Percentiles rank a stretch among this genome's conserved stretches.
phyloP scores from a whole-genome alignment of 2,329 filamentous ascomycete genomes.

The Phaeoacremonium minimum region DNA sequence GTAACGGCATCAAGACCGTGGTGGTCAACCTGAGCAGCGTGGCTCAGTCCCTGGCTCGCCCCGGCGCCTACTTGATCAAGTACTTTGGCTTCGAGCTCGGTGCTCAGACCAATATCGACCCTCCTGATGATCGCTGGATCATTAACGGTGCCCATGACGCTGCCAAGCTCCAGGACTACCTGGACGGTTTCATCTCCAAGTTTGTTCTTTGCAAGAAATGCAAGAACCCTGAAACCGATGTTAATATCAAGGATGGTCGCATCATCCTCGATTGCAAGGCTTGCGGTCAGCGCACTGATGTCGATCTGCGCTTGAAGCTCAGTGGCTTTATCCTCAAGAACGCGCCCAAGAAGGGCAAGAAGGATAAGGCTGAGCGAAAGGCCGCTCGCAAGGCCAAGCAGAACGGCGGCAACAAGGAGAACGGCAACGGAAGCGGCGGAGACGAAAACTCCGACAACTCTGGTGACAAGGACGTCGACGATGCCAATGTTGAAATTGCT shows the following conservation, averaged over 20 bases:
- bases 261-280: conserved; percentile 98
- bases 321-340: conserved; percentile 98
- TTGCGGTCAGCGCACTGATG: conserved; percentile 87
- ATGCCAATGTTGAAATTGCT: conserved; percentile 59
- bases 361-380: conserved; percentile 90
- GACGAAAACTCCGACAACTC: conserved; percentile 54
- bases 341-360: conserved; percentile 89
- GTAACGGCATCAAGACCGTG: conserved; percentile 98
- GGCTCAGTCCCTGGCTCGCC: conserved; percentile 85
- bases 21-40: conserved; percentile 96
- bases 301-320: conserved; percentile 91
- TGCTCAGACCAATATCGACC: conserved; percentile 97
- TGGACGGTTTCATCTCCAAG: conserved; percentile 97
- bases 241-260: conserved; percentile 87
- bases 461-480: conserved; percentile 41
- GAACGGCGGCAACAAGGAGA: conserved; percentile 58
- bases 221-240: conserved; percentile 98
- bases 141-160: conserved; percentile 98
- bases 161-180: conserved; percentile 92
- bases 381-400: conserved; percentile 89
- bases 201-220: conserved; percentile 99
- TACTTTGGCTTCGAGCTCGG: conserved; percentile 99
- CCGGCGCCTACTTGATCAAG: conserved; percentile 95
- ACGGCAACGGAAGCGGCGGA: conserved; percentile 51
- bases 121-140: conserved; percentile 98